Conservation (phyloP, 2,329 filamentous ascomycete species). For the Nigrograna mackinnonii region DNA sequence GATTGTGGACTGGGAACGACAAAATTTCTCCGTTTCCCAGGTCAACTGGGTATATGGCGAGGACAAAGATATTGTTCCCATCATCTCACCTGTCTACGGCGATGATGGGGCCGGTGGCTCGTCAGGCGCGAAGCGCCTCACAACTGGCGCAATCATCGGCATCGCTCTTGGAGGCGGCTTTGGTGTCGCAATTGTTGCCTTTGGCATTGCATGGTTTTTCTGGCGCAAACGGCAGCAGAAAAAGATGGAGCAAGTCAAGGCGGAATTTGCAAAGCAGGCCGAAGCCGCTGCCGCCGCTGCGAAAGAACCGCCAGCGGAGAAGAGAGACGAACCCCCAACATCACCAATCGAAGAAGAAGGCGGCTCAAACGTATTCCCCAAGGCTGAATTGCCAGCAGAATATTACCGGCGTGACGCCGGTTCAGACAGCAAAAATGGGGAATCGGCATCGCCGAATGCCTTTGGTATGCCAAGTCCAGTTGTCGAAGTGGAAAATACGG, state of each 20-base stretch:
- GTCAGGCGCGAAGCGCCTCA: slow-evolving; percentile 7
- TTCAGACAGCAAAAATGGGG: slow-evolving; percentile 19
- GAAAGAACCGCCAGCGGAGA: slow-evolving; percentile 19
- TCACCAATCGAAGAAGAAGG: slow-evolving; percentile 25
- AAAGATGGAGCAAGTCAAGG: slow-evolving; percentile 23
- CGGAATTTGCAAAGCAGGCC: slow-evolving; percentile 24
- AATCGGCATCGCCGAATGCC: slow-evolving; percentile 10
- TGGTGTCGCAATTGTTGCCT: slow-evolving; percentile 32
- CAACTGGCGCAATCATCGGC: slow-evolving; percentile 46
- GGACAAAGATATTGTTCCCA: slow-evolving; percentile 31
- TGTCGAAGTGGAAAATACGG: slow-evolving; percentile 40
- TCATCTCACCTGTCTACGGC: slow-evolving; percentile 32
- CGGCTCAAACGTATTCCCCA: slow-evolving; percentile 43
- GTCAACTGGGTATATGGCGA: slow-evolving; percentile 34
- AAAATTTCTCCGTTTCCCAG: slow-evolving; percentile 51
- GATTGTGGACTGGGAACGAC: slow-evolving; percentile 52
- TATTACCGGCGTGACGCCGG: slow-evolving; percentile 26
- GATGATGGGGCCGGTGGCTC: slow-evolving; percentile 3
- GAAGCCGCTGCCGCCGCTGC: slow-evolving; percentile 17
- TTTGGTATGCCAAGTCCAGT: slow-evolving; percentile 17
- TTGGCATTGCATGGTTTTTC: slow-evolving; percentile 35
- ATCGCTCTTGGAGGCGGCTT: slow-evolving; percentile 47
- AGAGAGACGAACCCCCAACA: slow-evolving; percentile 24
- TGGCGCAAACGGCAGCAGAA: slow-evolving; percentile 30
- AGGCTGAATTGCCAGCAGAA: slow-evolving; percentile 47